Evolutionary conservation across 2,329 filamentous ascomycete genomes (phyloP), one percentile per base, ranked within the genome.

Genomic region (Calycina herbarum): DNA sequence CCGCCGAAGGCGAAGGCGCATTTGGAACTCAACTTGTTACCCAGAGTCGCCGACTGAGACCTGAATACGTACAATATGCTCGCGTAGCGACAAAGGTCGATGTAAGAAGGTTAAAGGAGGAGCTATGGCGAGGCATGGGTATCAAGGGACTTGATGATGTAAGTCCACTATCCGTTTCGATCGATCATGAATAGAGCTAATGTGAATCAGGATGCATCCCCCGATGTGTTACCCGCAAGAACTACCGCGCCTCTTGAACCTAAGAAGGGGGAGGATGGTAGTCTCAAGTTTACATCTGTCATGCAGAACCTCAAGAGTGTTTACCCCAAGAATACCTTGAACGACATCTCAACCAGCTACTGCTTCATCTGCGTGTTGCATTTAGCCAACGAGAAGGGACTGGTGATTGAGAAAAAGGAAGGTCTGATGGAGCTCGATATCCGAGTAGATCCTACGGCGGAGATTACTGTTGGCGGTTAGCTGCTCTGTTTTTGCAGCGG

Each of bases 321-420:
- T 7, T 99, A 99, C 75, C 89, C 93, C 11, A 91, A 92, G 77
- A 85, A 91, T 71, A 87, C 88, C 67, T 92, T 99, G 87, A 88
- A 90, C 67, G 95, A 99, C 78, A 98, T 99, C 74, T 97, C 93
- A 42, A 99, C 95, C 0, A 96, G 86, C 69, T 90, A 81, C 79
- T 96, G 95, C 77, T 99, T 98, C 79, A 99, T 99, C 69, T 91
- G 88, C 73, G 77, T 92, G 40, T 78, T 92, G 64, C 89, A 92
- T 79, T 73, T 92, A 70, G 89, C 89, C n/a, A 92, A 92, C 71
- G 89, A 92, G 73, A 90, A 91, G 76, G 89, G 89, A 0, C 77
- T 92, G 51, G 82, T 89, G 15, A 84, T 92, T 61, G 82, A 87
- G 71, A 77, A 77, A 57, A 68, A 76, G 65, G 74, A 76, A 54